Conservation (phyloP, 495 filamentous ascomycete species). For the Chaetomium fimeti region DNA sequence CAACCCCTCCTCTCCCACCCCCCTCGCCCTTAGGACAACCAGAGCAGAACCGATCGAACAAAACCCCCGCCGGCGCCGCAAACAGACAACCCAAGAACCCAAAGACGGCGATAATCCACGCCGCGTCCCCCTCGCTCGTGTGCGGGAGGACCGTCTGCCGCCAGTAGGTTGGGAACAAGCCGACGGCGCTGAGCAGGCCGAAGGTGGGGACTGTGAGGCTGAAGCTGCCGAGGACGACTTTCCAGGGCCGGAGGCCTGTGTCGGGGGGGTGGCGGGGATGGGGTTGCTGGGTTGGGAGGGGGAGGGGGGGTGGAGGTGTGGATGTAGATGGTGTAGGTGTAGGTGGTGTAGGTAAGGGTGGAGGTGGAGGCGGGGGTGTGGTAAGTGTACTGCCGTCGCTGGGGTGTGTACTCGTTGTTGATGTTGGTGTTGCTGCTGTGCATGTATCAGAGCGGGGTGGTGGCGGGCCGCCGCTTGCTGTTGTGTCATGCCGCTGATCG, state of each 20-base stretch:
- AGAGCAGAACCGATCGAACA: conserved; percentile 30
- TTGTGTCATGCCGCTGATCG: neutral
- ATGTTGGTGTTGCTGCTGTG: conserved; percentile 3
- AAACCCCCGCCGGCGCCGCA: conserved; percentile 22
- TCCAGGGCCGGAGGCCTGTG: conserved; percentile 28
- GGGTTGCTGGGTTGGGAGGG: neutral
- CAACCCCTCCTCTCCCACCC: neutral
- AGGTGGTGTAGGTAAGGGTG: no score
- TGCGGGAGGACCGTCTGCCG: conserved; percentile 24
- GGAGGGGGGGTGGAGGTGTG: no score
- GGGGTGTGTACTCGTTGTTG: neutral
- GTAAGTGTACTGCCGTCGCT: no score
- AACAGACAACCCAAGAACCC: conserved; percentile 34
- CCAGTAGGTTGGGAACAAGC: conserved; percentile 36
- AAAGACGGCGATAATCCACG: conserved; percentile 39
- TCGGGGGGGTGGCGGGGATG: conserved; percentile 7
- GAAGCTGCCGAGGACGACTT: conserved; percentile 33
- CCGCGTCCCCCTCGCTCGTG: conserved; percentile 23
- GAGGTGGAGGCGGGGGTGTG: no score
- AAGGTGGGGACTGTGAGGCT: conserved; percentile 30
- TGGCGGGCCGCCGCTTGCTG: neutral
- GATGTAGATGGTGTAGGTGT: no score
- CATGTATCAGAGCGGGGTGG: no score
- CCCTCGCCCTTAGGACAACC: neutral
- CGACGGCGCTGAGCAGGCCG: conserved; percentile 35